Evolutionary conservation across 2,329 filamentous ascomycete species (phyloP), one percentile per base, ranked within the genome.

Genomic region (Phyllosticta citribraziliensis): DNA sequence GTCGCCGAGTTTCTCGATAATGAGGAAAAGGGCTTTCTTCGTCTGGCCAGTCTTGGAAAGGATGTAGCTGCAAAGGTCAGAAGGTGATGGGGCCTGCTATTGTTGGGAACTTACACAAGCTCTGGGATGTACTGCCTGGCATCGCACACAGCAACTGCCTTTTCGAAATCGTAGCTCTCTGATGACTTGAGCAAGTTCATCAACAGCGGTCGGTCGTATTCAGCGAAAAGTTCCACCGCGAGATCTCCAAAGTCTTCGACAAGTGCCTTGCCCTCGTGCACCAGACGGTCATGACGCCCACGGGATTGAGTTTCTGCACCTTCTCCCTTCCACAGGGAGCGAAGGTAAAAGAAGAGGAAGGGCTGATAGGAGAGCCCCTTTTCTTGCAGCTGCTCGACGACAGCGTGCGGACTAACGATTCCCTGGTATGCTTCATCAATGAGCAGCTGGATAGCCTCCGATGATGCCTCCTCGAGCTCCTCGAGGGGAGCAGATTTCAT

Each of bases 21-120:
- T 97, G 57, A 99, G 83, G 68, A 88, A 92, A 2, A 99, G 79
- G 0, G 95, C 95, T 12, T 89, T 86, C 73, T 97, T 96, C 67
- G 91, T 94, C 73, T 97, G 87, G 0, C 94, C 94, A 0, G 91
- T 97, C 72, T 97, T 97, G 63, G 91, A 95, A 68, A 97, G 88
- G 1, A 99, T 83, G 69, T 94, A 94, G 14, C 73, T 75, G 51
- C 6, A 40, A 19, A 24, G 12, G 64, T 73, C 58, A 73, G 67
- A 52, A 53, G 6, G 57, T 30, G 17, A 55, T 56, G 9, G 20
- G 27, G 20, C 27, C 14, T 20, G 22, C 27, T 53, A 27, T n/a
- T 17, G 20, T 33, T 25, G 17, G 33, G n/a, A 1, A 69, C 73
- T 67, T 70, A 76, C 65, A 99, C 93, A n/a, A 97, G 83, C 72